Base-by-base conservation (phyloP, 2,329 filamentous ascomycete species). In the Hymenoscyphus repandus region DNA sequence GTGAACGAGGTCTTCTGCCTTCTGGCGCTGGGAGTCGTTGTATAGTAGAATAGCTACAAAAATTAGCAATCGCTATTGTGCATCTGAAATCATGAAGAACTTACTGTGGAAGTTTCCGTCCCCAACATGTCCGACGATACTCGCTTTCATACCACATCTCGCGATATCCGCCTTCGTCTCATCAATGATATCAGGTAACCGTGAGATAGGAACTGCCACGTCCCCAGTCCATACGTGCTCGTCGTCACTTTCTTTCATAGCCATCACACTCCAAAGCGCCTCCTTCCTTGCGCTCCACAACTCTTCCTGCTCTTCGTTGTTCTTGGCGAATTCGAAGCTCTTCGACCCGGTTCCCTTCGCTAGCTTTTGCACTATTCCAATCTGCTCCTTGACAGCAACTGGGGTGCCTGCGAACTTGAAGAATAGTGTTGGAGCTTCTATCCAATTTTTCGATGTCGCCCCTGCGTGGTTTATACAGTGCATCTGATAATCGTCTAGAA, bases 401-500 rank as follows among this genome's bases (percentile, higher is more conserved):
- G 80, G 76, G 0, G 85, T 90, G 47, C 88, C 87, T 1, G 82
- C 76, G 62, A 92, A 92, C 69, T 92, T 92, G 80, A 92, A 90
- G 72, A 92, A 90, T 6, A 92, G 74, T 0, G 88, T 91, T 0
- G 88, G 86, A 2, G 77, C 77, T 69, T 89, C 86, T 47, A 75
- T 74, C 88, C 88, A 92, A 7, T 69, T 69, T 53, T 83, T 80
- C 33, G 75, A 73, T 1, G 87, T 90, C 64, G 74, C 77, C 22
- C 85, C 84, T 1, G 83, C 80, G 27, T 78, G 73, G 70, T 85
- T 83, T 70, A 85, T 82, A 65, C 77, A 79, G 60, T 72, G 74
- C 80, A 96, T 96, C 72, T 95, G 90, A 51, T 90, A 85, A 65
- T 95, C 90, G 70, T 96, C 91, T 27, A 96, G 75, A 51, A 96